Evolutionary conservation across 768 basidiomycete species (phyloP), one percentile per base, ranked within the genome.

Genomic region (Lactarius akahatsu): DNA sequence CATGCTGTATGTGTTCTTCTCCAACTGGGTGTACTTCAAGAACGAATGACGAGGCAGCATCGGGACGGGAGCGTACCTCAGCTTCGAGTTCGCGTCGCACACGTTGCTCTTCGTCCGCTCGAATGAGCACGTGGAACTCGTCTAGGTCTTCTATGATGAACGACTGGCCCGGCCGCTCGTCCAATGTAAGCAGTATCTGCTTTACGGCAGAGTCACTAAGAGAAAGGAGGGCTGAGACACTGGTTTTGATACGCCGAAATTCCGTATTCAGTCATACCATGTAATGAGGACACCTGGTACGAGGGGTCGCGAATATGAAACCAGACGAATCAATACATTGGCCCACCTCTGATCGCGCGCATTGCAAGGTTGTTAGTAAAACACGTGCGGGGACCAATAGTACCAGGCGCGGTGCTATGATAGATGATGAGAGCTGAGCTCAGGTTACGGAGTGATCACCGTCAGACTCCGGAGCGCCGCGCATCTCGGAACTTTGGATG

Each of bases 71-170:
- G 76, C 83, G 43, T 67, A 91, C 92, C 85, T 94, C 91, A 15
- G 82, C 75, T 73, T 93, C 92, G 38, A 94, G 79, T 70, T 90
- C 87, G 70, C 79, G 83, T 67, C 86, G 78, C 6, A 94, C 88
- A 30, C 86, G 78, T 71, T 86, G 89, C 74, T 94, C 89, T 67
- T 89, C 86, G 65, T 94, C 93, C 1, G 88, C 87, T 72, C 90
- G 90, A 75, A 94, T 89, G 61, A 94, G 85, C 2, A 95, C 72
- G 76, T 94, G 91, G 68, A 86, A 83, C 71, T 93, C 91, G 73
- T 94, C 93, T 30, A 95, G 75, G 72, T 95, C 93, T 71, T 94
- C 90, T 67, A 95, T 91, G 69, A 95, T 88, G 75, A 95, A 95
- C 62, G 81, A 84, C 10, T 85, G 80, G 23, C 57, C 57, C 23